These are phyloP conservation scores for Corynascus novoguineensis DNA, from an alignment of 495 filamentous ascomycete genomes.

Conservation along the genomic window DNA sequence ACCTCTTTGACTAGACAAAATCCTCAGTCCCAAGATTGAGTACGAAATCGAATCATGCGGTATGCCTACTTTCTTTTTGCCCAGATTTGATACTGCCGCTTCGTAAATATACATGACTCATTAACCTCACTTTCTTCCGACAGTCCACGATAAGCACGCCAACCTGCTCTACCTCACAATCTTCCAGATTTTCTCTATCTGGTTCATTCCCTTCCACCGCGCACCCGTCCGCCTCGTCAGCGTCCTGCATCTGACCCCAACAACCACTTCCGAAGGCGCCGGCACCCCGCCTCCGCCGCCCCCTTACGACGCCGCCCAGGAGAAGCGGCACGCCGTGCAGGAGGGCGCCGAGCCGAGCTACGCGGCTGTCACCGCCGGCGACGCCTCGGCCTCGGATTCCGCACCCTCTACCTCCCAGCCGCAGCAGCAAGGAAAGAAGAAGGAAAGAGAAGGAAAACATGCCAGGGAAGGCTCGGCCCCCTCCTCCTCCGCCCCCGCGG, in stretches of 20 bases:
- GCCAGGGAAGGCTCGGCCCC: too few relatives aligned
- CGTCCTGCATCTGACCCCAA: slow-evolving; percentile 57
- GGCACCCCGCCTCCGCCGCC: slow-evolving; percentile 7
- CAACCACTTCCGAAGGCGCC: slow-evolving; percentile 13
- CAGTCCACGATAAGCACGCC: slow-evolving; percentile 62
- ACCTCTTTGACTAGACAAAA: slow-evolving; percentile 47
- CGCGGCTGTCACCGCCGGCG: slow-evolving; percentile 20
- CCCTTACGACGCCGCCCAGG: slow-evolving; percentile 6
- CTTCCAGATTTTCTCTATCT: slow-evolving; percentile 68
- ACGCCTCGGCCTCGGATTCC: background rate
- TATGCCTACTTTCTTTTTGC: slow-evolving; percentile 29
- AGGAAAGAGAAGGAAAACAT: background rate
- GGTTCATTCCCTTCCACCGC: slow-evolving; percentile 67
- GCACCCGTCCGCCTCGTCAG: slow-evolving; percentile 65
- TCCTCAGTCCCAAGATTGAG: slow-evolving; percentile 68
- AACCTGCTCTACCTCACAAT: slow-evolving; percentile 65
- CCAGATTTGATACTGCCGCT: background rate
- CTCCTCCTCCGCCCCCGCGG: too few relatives aligned
- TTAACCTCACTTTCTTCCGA: background rate
- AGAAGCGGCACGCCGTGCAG: slow-evolving; percentile 12
- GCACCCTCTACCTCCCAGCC: background rate
- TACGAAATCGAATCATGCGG: slow-evolving; percentile 64
- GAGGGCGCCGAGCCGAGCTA: slow-evolving; percentile 22
- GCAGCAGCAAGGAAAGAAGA: background rate
- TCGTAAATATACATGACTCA: too few relatives aligned